Evolutionary conservation across 768 basidiomycete species (phyloP).

Genomic region (Trametes maxima): DNA sequence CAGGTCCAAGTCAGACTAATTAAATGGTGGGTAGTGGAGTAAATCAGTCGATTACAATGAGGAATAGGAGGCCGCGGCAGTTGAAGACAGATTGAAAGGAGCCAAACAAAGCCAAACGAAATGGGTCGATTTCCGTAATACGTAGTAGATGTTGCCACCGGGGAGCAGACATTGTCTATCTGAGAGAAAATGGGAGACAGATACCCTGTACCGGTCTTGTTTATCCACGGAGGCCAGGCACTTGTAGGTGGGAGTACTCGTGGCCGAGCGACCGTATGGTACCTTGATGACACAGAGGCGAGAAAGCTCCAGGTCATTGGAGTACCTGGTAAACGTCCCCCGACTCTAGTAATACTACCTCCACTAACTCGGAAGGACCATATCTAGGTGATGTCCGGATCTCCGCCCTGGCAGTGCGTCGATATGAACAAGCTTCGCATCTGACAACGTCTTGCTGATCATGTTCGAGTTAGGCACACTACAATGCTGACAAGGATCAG

Average conservation of each 20-base stretch:
- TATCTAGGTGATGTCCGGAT: neutral
- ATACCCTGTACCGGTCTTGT: neutral
- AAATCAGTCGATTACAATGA: too few species aligned
- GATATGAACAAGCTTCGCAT: neutral
- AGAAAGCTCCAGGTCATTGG: neutral
- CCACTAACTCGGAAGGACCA: too few species aligned
- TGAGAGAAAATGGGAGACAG: neutral
- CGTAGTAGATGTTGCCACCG: too few species aligned
- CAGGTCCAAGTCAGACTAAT: too few species aligned
- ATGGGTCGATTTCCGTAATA: too few species aligned
- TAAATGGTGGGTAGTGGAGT: too few species aligned
- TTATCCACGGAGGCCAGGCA: neutral
- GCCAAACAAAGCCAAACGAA: too few species aligned
- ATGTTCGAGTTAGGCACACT: neutral
- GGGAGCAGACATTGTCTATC: neutral
- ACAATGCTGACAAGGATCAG: neutral
- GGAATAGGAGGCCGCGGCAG: too few species aligned
- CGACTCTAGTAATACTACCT: too few species aligned
- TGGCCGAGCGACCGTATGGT: neutral
- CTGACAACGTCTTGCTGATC: neutral
- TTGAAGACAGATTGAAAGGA: too few species aligned
- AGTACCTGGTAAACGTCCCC: neutral
- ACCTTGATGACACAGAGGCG: neutral
- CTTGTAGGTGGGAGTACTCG: neutral
- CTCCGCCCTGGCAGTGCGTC: neutral